phyloP scores from a whole-genome alignment of 2,329 filamentous ascomycete genomes.

The Cladosporium colombiae region DNA sequence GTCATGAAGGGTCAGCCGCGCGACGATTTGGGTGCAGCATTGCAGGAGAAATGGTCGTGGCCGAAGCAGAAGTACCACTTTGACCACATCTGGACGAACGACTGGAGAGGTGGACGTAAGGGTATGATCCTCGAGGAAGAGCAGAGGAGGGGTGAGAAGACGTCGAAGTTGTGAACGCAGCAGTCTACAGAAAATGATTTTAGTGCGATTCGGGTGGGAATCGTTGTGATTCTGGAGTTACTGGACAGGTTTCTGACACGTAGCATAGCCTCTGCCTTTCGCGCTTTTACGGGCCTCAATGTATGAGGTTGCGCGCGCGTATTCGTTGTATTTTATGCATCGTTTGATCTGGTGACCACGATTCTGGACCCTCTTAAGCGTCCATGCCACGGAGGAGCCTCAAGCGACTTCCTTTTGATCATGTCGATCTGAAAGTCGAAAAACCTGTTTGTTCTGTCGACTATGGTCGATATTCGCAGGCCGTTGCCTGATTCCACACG shows the following conservation, averaged over 20 bases:
- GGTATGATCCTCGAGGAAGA: constrained; percentile 39
- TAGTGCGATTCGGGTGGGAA: not conserved
- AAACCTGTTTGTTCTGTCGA: not conserved
- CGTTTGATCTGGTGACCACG: not conserved
- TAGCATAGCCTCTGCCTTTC: not conserved
- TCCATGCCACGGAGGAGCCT: not conserved
- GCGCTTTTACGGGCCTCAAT: not conserved
- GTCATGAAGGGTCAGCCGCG: constrained; percentile 47
- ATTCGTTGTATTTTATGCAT: not conserved
- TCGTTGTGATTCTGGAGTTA: not conserved
- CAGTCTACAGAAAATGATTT: not conserved
- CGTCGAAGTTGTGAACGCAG: constrained; percentile 9
- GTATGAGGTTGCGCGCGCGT: constrained; percentile 18
- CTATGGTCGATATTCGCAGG: not conserved
- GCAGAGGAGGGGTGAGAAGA: constrained; percentile 33
- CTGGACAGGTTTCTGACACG: not conserved
- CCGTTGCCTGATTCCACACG: not conserved
- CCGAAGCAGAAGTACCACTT: constrained; percentile 41
- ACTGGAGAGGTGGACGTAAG: constrained; percentile 42
- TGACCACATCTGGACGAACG: constrained; percentile 40
- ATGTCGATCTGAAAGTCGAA: not conserved
- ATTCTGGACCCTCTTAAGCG: not conserved
- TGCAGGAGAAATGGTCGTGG: constrained; percentile 64
- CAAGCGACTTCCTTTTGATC: not conserved
- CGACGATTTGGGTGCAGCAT: constrained; percentile 45